phyloP scores from a whole-genome alignment of 176 grass and related monocot species.

The Oryza meyeriana region DNA sequence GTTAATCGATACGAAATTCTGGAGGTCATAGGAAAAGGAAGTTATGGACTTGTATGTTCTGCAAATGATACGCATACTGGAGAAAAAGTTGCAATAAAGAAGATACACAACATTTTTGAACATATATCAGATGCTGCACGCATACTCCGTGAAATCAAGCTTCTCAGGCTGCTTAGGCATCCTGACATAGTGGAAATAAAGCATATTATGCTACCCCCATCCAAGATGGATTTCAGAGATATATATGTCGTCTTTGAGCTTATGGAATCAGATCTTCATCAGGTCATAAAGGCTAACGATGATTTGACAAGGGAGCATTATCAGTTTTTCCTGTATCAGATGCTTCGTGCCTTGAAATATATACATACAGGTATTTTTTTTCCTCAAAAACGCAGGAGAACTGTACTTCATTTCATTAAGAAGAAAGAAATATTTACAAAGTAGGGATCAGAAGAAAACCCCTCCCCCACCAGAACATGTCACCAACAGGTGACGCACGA shows the following conservation, averaged over 20 bases:
- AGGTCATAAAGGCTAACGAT: conserved; percentile 52
- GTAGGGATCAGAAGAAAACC: no score
- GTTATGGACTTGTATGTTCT: conserved; percentile 48
- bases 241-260: conserved; percentile 54
- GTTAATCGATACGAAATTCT: conserved; percentile 42
- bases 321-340: conserved; percentile 48
- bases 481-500: no score
- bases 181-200: conserved; percentile 46
- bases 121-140: conserved; percentile 44
- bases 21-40: conserved; percentile 50
- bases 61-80: conserved; percentile 41
- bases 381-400: no score
- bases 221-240: conserved; percentile 47
- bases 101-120: conserved; percentile 46
- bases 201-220: conserved; percentile 42
- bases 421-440: no score
- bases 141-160: conserved; percentile 47
- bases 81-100: conserved; percentile 50
- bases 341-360: conserved; percentile 47
- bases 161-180: conserved; percentile 47
- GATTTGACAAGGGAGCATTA: conserved; percentile 44
- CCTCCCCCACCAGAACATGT: no score
- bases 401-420: no score
- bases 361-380: conserved; percentile 47
- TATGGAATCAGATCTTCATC: conserved; percentile 53